A percentile compares a stretch with the other conserved stretches of the same genome.
phyloP scores from a whole-genome alignment of 1,284 basidiomycete genomes.

The Kalmanozyma brasiliensis region DNA sequence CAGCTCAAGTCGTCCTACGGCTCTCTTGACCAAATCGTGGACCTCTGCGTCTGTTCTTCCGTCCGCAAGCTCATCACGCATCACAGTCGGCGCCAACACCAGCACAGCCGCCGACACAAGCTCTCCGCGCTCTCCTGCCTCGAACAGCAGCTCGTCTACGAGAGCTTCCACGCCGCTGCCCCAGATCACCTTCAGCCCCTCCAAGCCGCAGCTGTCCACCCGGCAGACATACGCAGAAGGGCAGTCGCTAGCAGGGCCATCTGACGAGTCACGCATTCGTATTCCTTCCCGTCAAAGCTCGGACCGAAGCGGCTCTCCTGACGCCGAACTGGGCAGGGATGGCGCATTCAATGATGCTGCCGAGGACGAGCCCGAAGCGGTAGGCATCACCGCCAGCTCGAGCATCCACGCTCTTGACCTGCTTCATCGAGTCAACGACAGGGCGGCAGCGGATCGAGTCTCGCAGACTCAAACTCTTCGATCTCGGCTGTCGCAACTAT shows the following conservation, averaged over 20 bases:
- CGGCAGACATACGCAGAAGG: neutral
- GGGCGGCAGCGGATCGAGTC: constrained; percentile 34
- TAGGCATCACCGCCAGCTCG: constrained; percentile 27
- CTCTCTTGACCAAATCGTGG: constrained; percentile 26
- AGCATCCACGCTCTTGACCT: constrained; percentile 44
- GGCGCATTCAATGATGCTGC: constrained; percentile 29
- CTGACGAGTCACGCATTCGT: neutral
- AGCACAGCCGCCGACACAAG: constrained; percentile 36
- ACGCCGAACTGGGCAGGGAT: constrained; percentile 6
- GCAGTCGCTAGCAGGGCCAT: constrained; percentile 1
- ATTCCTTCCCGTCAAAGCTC: constrained; percentile 6
- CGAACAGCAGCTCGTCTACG: constrained; percentile 27
- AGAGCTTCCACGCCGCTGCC: constrained; percentile 31
- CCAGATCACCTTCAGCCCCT: constrained; percentile 18
- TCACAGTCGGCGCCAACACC: constrained; percentile 34
- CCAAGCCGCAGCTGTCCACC: constrained; percentile 11
- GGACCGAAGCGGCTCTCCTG: constrained; percentile 5
- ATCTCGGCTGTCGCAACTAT: constrained; percentile 28
- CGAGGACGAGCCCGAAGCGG: constrained; percentile 28
- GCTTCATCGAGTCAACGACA: constrained; percentile 39
- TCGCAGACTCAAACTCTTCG: constrained; percentile 16
- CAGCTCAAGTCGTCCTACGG: constrained; percentile 15
- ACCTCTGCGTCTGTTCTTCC: constrained; percentile 26
- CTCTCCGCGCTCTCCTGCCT: constrained; percentile 4
- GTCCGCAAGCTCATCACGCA: constrained; percentile 28